Evolutionary conservation across 2,329 filamentous ascomycete genomes (phyloP), one percentile per base, ranked within the genome.

Genomic region (Aspergillus hortae): DNA sequence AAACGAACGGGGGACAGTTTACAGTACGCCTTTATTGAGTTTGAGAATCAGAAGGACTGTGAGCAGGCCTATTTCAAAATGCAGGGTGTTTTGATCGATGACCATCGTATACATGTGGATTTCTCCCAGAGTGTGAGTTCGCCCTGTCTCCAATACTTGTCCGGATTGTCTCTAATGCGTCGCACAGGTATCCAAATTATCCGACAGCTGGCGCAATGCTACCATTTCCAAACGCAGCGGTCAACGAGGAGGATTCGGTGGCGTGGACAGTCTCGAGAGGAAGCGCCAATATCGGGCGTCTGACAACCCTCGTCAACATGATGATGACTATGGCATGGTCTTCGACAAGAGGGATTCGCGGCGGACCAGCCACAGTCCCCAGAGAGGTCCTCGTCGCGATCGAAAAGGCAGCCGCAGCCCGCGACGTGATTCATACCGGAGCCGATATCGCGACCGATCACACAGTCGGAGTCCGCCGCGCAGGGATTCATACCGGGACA

Each of bases 31-130:
- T 99, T 99, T 62, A 95, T 99, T 65, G 94, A 99, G 69, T 99
- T 92, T 64, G 89, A 92, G 53, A 88, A 95, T 50, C 94, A 96
- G 73, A 84, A 87, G 60, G 89, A 92, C 48, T 97, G 94, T 69
- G 94, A 99, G 73, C 85, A 89, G 48, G 94, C 94, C 2, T 99
- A 96, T 67, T 94, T 95, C 77, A 99, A 99, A 75, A 99, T 99
- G 94, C 91, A 99, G 70, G 90, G 88, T 2, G 92, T 97, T 1
- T 76, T 99, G 50, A 97, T 99, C 59, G 94, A 99, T 65, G 94
- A 99, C 63, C 89, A 96, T 59, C 87, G 94, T 40, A 99, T 99
- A 57, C 94, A 99, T 67, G 94, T 99, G 51, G 94, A 99, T 74
- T 99, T 99, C 72, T 96, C 92, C 10, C 94, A 99, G 75, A 96